Conservation (phyloP, 164 flowering plant genomes). For the Euptelea pleiosperma region DNA sequence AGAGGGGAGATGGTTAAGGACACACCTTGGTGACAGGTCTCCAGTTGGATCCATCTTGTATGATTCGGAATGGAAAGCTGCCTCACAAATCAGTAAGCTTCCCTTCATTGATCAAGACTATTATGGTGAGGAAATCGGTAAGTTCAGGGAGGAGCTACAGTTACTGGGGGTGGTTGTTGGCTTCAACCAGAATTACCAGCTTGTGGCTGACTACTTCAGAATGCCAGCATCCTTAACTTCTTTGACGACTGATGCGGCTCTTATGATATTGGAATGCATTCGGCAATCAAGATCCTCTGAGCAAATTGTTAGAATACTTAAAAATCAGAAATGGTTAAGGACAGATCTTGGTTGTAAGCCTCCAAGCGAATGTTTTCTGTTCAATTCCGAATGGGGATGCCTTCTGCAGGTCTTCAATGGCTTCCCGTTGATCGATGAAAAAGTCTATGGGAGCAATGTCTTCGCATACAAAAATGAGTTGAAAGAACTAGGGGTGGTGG, state of each 20-base stretch:
- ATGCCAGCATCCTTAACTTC: slow-evolving; percentile 16
- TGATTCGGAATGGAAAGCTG: slow-evolving; percentile 41
- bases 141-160: slow-evolving; percentile 44
- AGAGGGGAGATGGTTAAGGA: slow-evolving; percentile 44
- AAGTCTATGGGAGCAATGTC: slow-evolving; percentile 36
- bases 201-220: slow-evolving; percentile 35
- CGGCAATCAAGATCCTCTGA: slow-evolving; percentile 11
- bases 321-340: slow-evolving; percentile 31
- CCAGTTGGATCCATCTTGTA: slow-evolving; percentile 48
- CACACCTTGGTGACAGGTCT: slow-evolving; percentile 38
- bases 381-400: slow-evolving; percentile 51
- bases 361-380: slow-evolving; percentile 45
- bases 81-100: slow-evolving; percentile 39
- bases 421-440: slow-evolving; percentile 39
- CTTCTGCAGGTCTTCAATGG: slow-evolving; percentile 39
- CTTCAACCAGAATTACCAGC: slow-evolving; percentile 32
- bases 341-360: slow-evolving; percentile 39
- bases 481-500: slow-evolving; percentile 36
- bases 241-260: slow-evolving; percentile 27
- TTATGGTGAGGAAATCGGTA: slow-evolving; percentile 44
- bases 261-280: slow-evolving; percentile 42
- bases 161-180: slow-evolving; percentile 53
- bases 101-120: slow-evolving; percentile 47
- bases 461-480: slow-evolving; percentile 27
- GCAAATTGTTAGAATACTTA: slow-evolving; percentile 23